phyloP scores from a whole-genome alignment of 495 filamentous ascomycete species.

The Talaromyces ruber region DNA sequence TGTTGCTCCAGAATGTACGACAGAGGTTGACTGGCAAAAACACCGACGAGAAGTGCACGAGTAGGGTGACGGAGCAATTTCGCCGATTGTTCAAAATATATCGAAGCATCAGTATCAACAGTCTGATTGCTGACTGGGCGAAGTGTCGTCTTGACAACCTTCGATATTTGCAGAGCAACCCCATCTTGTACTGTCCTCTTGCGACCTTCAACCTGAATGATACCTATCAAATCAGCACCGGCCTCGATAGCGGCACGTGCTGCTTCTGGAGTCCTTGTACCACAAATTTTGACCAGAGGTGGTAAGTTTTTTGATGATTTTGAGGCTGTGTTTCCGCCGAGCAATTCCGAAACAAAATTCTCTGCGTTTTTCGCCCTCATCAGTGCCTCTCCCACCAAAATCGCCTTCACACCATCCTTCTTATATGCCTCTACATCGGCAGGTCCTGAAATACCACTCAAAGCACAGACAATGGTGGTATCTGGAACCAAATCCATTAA shows the following conservation, averaged over 20 bases:
- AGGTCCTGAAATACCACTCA: conserved; percentile 90
- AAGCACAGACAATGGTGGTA: conserved; percentile 84
- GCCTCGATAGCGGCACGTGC: conserved; percentile 74
- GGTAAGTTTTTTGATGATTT: conserved; percentile 17
- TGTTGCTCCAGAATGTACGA: conserved; percentile 70
- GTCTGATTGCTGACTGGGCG: conserved; percentile 22
- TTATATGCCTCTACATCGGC: conserved; percentile 84
- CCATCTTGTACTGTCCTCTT: conserved; percentile 71
- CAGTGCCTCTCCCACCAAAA: conserved; percentile 90
- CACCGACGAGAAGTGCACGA: conserved; percentile 78
- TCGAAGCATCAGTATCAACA: conserved; percentile 18
- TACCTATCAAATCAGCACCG: conserved; percentile 86
- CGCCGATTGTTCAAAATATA: conserved; percentile 55
- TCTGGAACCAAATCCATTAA: conserved; percentile 77
- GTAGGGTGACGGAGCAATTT: conserved; percentile 41
- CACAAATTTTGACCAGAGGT: conserved; percentile 87
- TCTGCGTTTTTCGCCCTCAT: conserved; percentile 81
- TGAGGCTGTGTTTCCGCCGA: conserved; percentile 45
- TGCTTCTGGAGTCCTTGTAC: conserved; percentile 77
- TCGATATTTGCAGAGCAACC: conserved; percentile 70
- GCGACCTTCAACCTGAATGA: conserved; percentile 78
- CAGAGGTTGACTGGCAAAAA: conserved; percentile 87
- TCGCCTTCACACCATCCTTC: conserved; percentile 81
- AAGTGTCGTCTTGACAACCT: conserved; percentile 56
- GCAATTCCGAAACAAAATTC: conserved; percentile 71